phyloP scores from a whole-genome alignment of 805 yeast species.

The Starmerella roubikii region DNA sequence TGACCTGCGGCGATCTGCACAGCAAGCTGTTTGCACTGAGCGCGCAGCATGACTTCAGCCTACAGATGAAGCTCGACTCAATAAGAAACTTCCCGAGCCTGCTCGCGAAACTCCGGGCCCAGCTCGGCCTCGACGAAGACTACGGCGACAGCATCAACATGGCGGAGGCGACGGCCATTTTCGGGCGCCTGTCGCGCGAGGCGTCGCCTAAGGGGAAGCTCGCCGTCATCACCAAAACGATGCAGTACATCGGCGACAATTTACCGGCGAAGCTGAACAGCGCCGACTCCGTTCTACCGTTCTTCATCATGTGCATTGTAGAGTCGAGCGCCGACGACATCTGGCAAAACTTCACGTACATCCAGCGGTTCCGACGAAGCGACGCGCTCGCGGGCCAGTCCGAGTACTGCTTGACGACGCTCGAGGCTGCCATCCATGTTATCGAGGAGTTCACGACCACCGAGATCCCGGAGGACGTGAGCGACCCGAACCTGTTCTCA shows the following conservation, averaged over 20 bases:
- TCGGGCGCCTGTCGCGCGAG: constrained; percentile 20
- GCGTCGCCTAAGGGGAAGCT: constrained; percentile 28
- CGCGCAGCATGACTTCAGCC: constrained; percentile 18
- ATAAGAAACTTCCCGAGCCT: constrained; percentile 10
- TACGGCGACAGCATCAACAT: not conserved
- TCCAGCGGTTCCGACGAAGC: constrained; percentile 29
- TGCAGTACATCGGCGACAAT: constrained; percentile 27
- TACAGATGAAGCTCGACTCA: constrained; percentile 14
- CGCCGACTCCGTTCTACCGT: constrained; percentile 31
- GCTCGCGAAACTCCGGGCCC: constrained; percentile 1
- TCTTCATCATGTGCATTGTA: constrained; percentile 27
- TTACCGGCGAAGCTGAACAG: constrained; percentile 19
- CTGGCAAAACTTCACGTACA: constrained; percentile 28
- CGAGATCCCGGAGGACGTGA: constrained; percentile 23
- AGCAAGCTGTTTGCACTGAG: constrained; percentile 24
- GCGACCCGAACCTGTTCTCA: constrained; percentile 16
- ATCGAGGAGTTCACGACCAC: constrained; percentile 26
- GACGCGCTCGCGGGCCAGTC: constrained; percentile 27
- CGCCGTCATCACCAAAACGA: constrained; percentile 25
- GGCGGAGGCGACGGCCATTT: constrained; percentile 7
- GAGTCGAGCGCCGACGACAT: constrained; percentile 24
- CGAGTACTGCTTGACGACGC: constrained; percentile 31
- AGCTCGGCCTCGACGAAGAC: constrained; percentile 6
- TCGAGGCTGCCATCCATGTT: constrained; percentile 32
- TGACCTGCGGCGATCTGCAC: constrained; percentile 27